Conservation (phyloP, 129 eudicot species). For the Kitagawia praeruptora region DNA sequence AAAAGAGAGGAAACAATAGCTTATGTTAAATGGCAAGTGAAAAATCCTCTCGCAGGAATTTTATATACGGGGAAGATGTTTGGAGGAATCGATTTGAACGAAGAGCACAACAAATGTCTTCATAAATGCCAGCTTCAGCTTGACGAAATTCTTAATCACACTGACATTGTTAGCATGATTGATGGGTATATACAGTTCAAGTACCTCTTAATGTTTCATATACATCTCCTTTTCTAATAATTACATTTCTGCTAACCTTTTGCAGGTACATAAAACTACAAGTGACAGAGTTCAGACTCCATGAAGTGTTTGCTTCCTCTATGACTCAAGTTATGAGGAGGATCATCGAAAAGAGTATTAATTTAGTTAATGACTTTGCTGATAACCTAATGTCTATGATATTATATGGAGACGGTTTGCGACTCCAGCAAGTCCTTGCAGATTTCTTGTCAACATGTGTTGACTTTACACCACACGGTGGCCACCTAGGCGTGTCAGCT, state of each 20-base stretch:
- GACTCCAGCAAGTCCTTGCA: not conserved
- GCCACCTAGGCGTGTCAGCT: not conserved
- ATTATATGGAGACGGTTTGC: not conserved
- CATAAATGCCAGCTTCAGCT: no score
- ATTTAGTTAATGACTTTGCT: not conserved
- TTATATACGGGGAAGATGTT: no score
- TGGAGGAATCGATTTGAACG: no score
- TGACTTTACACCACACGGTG: not conserved
- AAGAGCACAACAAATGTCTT: no score
- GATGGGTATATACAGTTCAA: constrained; percentile 45
- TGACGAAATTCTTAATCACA: constrained; percentile 57
- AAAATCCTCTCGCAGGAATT: no score
- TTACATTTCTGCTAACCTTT: not conserved
- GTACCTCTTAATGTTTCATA: no score
- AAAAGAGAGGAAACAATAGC: no score
- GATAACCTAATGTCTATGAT: not conserved
- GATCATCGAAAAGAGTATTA: not conserved
- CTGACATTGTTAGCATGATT: constrained; percentile 69
- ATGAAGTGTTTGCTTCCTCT: not conserved
- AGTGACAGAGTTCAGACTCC: not conserved
- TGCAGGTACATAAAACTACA: not conserved
- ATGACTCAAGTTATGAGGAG: not conserved
- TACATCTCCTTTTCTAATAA: no score
- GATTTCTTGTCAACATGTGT: not conserved
- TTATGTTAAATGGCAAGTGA: no score